Evolutionary conservation across 2,329 filamentous ascomycete genomes (phyloP).

Genomic region (Setomelanomma holmii): DNA sequence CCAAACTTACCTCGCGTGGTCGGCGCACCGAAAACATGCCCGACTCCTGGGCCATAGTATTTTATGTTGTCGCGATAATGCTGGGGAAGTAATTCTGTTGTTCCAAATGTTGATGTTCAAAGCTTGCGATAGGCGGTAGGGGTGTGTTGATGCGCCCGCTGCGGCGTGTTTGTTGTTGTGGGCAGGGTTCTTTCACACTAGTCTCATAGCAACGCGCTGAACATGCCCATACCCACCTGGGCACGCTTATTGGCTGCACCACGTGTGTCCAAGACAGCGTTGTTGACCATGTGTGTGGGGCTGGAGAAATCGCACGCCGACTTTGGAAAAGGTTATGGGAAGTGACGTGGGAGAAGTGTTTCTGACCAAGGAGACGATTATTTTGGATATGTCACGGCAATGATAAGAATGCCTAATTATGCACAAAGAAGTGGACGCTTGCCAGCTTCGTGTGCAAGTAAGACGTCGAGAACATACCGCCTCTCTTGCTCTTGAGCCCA

Average conservation of each 20-base stretch:
- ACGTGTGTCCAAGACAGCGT: background rate
- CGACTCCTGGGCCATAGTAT: constrained; percentile 46
- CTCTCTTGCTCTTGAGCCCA: constrained; percentile 16
- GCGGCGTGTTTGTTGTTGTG: constrained; percentile 41
- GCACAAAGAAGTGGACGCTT: constrained; percentile 31
- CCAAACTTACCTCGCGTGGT: constrained; percentile 77
- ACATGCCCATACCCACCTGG: constrained; percentile 4
- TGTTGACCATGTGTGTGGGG: background rate
- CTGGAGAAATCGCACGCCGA: no score
- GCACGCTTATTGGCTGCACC: constrained; percentile 21
- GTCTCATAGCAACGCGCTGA: constrained; percentile 30
- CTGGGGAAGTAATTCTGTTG: background rate
- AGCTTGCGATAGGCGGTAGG: constrained; percentile 10
- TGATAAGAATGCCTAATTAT: constrained; percentile 15
- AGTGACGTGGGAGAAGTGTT: background rate
- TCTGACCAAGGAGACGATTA: constrained; percentile 1
- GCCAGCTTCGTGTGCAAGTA: constrained; percentile 14
- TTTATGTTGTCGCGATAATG: constrained; percentile 10
- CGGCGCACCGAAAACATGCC: constrained; percentile 91
- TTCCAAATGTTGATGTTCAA: constrained; percentile 1
- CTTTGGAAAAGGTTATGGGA: no score
- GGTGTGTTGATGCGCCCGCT: constrained; percentile 23
- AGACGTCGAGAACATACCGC: constrained; percentile 5
- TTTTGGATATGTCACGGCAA: constrained; percentile 4
- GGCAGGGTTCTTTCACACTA: constrained; percentile 21